phyloP scores from a whole-genome alignment of 495 filamentous ascomycete species.

The Podospora pseudopauciseta region DNA sequence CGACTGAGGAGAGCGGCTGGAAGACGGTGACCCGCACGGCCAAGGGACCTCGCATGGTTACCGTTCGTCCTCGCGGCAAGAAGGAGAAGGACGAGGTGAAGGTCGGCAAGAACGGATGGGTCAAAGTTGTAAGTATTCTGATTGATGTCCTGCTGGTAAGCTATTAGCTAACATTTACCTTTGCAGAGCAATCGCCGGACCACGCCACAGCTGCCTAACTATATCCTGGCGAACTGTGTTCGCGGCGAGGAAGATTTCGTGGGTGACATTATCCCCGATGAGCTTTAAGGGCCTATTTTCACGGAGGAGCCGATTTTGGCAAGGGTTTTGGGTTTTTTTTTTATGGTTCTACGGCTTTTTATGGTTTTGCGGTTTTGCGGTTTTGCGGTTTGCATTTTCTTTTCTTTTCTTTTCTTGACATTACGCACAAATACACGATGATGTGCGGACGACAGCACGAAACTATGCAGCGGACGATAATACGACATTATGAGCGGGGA shows the following conservation, averaged over 20 bases:
- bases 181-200: neutral
- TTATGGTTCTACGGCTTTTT: neutral
- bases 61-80: too few species aligned
- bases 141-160: neutral
- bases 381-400: neutral
- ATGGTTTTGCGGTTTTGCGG: too few species aligned
- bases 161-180: neutral
- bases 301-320: too few species aligned
- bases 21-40: neutral
- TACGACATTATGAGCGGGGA: neutral
- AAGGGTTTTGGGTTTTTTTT: neutral
- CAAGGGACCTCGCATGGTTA: neutral
- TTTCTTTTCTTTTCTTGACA: neutral
- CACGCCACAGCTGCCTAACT: neutral
- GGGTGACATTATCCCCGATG: too few species aligned
- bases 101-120: slow-evolving; percentile 13
- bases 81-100: neutral
- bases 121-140: slow-evolving; percentile 16
- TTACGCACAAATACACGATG: neutral
- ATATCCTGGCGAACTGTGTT: neutral
- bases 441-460: neutral
- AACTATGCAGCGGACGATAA: too few species aligned
- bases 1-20: neutral
- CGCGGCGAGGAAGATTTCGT: neutral
- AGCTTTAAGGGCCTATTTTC: too few species aligned